Base-by-base conservation (phyloP, 1,139 yeast species). In the Yamadazyma kanchanaburiensis region DNA sequence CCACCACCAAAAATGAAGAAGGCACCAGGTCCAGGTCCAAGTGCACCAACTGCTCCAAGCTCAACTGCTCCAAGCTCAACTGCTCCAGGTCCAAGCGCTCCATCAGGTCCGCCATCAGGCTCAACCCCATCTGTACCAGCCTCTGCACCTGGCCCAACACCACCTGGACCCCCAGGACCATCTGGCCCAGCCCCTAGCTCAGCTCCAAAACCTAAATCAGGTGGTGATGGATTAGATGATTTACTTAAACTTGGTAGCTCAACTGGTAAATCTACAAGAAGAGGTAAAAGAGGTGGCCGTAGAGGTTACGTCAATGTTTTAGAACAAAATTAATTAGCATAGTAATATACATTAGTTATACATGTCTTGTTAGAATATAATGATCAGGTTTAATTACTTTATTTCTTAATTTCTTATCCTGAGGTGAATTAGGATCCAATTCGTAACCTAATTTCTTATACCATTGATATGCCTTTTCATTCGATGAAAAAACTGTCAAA, bases 221-320 rank as follows among this genome's bases (percentile, higher is more conserved):
- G 70, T 4, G 60, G 51, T 33, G 73, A 71, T 21, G 85, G 80
- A 2, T 60, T 86, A 33, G 95, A 86, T 51, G 91, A 84, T 41
- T 59, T 86, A 34, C 60, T 86, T 32, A 55, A 80, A 52, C 28
- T 68, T 64, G 51, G 75, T 5, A 57, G 59, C 0, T 37, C 70
- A 8, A 51, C 69, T 3, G 46, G 70, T 1, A 43, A 64, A 5
- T 65, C 70, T 24, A 58, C 71, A 30, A 70, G 80, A 43, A 73
- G 69, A 44, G 60, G 68, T 10, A 80, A 77, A 41, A 71, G 88
- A 46, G 84, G 82, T n/a, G 77, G 78, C 4, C 72, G 84, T 34
- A 71, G 80, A 53, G 77, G 84, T 4, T 86, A 86, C 53, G 89
- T 85, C 24, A 88, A 84, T 51, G 87, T 86, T 6, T 72, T 85